Evolutionary conservation across 192 early-diverging fungal genomes (phyloP).

Genomic region (Linnemannia hyalina): DNA sequence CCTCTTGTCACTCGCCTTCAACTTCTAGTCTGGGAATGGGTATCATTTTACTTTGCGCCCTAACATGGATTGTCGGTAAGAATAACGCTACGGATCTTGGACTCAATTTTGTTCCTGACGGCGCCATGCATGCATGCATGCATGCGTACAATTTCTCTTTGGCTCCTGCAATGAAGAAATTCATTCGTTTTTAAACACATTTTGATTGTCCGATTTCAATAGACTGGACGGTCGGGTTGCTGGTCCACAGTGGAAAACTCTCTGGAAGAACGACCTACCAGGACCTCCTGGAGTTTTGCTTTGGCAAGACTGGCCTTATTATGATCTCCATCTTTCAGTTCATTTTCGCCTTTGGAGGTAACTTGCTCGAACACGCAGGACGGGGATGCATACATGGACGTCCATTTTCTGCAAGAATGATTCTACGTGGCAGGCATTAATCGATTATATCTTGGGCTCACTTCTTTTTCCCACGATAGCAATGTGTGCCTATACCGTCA

Average conservation of each 20-base stretch:
- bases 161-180: neutral
- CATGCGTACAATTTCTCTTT: neutral
- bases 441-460: neutral
- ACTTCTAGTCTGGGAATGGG: constrained; percentile 64
- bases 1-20: constrained; percentile 63
- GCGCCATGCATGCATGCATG: constrained; percentile 7
- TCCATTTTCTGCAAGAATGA: constrained; percentile 36
- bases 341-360: constrained; percentile 93
- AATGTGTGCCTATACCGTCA: constrained; percentile 79
- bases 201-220: neutral
- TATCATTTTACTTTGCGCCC: constrained; percentile 62
- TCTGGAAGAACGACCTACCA: constrained; percentile 86
- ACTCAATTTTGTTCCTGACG: neutral
- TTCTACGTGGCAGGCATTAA: neutral
- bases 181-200: neutral
- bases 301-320: constrained; percentile 81
- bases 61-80: constrained; percentile 78
- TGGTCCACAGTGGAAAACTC: constrained; percentile 82
- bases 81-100: neutral
- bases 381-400: neutral
- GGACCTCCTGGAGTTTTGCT: constrained; percentile 85
- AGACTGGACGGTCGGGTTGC: constrained; percentile 85
- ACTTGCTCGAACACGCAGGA: constrained; percentile 13
- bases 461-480: constrained; percentile 28
- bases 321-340: constrained; percentile 92